Evolutionary conservation across 192 early-diverging fungal species (phyloP), one percentile per base, ranked within the genome.

Genomic region (Phlyctochytrium arcticum): DNA sequence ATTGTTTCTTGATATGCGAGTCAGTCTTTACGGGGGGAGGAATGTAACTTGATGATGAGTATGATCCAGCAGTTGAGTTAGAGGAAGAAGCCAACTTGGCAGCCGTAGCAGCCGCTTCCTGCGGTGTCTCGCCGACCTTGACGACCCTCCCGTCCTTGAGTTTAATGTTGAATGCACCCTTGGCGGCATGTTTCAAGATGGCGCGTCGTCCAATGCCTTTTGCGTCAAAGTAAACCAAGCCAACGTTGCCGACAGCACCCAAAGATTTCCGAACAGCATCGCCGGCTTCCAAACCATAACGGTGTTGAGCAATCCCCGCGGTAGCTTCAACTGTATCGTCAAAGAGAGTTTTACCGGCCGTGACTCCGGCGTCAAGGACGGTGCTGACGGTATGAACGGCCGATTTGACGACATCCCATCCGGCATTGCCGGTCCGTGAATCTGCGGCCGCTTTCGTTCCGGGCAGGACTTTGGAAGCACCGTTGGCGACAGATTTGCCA

Each of bases 61-160:
- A n/a, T n/a, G n/a, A n/a, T n/a, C n/a, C n/a, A n/a, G n/a, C n/a
- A n/a, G n/a, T n/a, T n/a, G n/a, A n/a, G n/a, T n/a, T n/a, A n/a
- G n/a, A n/a, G n/a, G n/a, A n/a, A n/a, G n/a, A n/a, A n/a, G n/a
- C n/a, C n/a, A n/a, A n/a, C n/a, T n/a, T n/a, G n/a, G n/a, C n/a
- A n/a, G n/a, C n/a, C n/a, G n/a, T n/a, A n/a, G n/a, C n/a, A n/a
- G n/a, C n/a, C n/a, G n/a, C n/a, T n/a, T n/a, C n/a, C n/a, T n/a
- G n/a, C n/a, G n/a, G n/a, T n/a, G n/a, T 50, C 9, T 29, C 34
- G 9, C 67, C 59, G 27, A 69, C 30, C 6, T 26, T 62, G 4
- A 60, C 67, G 12, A 69, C 58, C 34, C 67, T 34, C 7, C 67
- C 67, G 33, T 69, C 67, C 50, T 60, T 69, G 48, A 69, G 27